Conservation (phyloP, 208 protist genomes). For the Leishmania guyanensis region DNA sequence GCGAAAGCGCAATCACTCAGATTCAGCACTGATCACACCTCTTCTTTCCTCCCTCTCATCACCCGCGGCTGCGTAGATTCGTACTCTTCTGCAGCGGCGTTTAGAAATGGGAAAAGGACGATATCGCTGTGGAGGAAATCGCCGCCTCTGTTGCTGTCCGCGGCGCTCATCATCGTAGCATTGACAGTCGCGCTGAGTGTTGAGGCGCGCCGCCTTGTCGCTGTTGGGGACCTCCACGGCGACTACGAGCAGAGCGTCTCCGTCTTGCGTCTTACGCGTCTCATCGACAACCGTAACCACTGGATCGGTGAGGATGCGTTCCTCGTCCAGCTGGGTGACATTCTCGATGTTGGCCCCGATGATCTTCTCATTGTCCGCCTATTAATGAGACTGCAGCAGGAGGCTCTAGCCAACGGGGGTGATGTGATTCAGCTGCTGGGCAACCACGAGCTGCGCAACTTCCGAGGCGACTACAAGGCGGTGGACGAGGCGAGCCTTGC, state of each 20-base stretch:
- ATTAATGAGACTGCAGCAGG: slow-evolving; percentile 75
- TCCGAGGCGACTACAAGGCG: slow-evolving; percentile 77
- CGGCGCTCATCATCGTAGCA: slow-evolving; percentile 7
- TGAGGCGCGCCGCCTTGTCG: slow-evolving; percentile 68
- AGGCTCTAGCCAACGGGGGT: slow-evolving; percentile 70
- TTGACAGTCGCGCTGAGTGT: background rate
- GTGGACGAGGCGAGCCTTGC: slow-evolving; percentile 67
- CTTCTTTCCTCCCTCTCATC: background rate
- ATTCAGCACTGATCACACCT: background rate
- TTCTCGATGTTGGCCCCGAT: slow-evolving; percentile 91
- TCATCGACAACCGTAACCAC: slow-evolving; percentile 73
- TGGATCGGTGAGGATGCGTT: slow-evolving; percentile 81
- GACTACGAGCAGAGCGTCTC: slow-evolving; percentile 83
- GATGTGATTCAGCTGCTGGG: slow-evolving; percentile 88
- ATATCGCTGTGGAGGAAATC: background rate
- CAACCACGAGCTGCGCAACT: slow-evolving; percentile 93
- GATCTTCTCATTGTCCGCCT: slow-evolving; percentile 77
- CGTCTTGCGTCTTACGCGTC: slow-evolving; percentile 62
- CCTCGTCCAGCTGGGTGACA: slow-evolving; percentile 90
- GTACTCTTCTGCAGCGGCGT: background rate
- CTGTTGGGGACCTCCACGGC: slow-evolving; percentile 86
- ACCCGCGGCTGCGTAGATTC: background rate
- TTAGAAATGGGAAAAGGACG: background rate
- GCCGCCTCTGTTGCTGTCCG: background rate
- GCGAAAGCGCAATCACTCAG: background rate